Evolutionary conservation across 768 basidiomycete genomes (phyloP), one percentile per base, ranked within the genome.

Genomic region (Phanerodontia chrysosporium): DNA sequence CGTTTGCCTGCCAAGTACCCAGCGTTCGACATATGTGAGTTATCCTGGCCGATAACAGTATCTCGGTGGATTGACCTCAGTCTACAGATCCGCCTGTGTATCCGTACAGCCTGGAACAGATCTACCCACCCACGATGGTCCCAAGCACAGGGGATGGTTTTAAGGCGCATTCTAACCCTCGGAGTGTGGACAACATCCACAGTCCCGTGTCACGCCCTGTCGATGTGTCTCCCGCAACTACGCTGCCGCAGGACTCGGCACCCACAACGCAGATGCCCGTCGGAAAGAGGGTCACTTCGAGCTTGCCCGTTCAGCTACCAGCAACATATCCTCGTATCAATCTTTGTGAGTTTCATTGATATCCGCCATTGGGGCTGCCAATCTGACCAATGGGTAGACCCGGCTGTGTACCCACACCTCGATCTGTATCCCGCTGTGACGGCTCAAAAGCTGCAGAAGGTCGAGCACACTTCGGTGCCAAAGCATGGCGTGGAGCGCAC

Each of bases 381-480:
- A 55, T 45, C n/a, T n/a, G n/a, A 24, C 36, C 9, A 7, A 48
- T 48, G 13, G 3, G 49, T 32, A 71, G 66, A 71, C 56, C 65
- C 66, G 0, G 36, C 67, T 21, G 66, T 61, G 6, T 71, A 71
- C 51, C 70, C 70, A 7, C 49, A 65, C 58, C 58, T 73, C 25
- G 67, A 67, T 14, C 32, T 71, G 14, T 72, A 72, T 49, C 71
- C 70, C 13, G 60, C n/a, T n/a, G n/a, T n/a, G n/a, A n/a, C n/a
- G n/a, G n/a, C n/a, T n/a, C n/a, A n/a, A n/a, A n/a, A 53, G 27
- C 27, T 53, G 5, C n/a, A 32, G 30, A 36, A 28, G 44, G 9
- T 22, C 14, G 44, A 6, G n/a, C 42, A 21, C 8, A 3, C 16
- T 28, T 5, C 8, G 18, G 45, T 18, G 10, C 10, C 39, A 18